Evolutionary conservation across 495 filamentous ascomycete genomes (phyloP).

Genomic region (Penicilliopsis zonata): DNA sequence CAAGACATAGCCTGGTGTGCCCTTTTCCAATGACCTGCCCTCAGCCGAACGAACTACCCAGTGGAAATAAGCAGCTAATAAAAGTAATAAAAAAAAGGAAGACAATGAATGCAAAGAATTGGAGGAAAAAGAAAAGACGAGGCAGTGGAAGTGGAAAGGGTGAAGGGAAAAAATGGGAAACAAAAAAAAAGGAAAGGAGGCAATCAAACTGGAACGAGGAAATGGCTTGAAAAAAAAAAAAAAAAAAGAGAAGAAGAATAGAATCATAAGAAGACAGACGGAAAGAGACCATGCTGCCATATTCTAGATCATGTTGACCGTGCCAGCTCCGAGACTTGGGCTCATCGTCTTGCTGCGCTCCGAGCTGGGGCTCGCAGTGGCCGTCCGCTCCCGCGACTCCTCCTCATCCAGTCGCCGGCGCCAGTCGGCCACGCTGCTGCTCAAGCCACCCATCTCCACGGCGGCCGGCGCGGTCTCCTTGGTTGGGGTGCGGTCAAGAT

Average conservation of each 20-base stretch:
- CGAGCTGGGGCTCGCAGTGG: conserved; percentile 3
- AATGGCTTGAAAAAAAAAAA: background rate
- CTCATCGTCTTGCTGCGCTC: conserved; percentile 18
- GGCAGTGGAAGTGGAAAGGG: background rate
- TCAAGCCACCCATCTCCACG: conserved; percentile 39
- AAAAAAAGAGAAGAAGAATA: background rate
- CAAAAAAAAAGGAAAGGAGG: background rate
- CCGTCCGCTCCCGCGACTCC: conserved; percentile 23
- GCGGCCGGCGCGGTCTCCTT: too few relatives aligned
- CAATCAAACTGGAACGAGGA: background rate
- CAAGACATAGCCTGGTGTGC: too few relatives aligned
- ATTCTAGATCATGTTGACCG: conserved; percentile 28
- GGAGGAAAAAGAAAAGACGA: background rate
- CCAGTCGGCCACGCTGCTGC: conserved; percentile 63
- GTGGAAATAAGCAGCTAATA: too few relatives aligned
- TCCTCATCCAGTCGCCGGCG: conserved; percentile 59
- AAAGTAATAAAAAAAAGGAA: background rate
- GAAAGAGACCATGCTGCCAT: too few relatives aligned
- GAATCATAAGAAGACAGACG: too few relatives aligned
- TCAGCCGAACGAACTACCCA: too few relatives aligned
- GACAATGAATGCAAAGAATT: background rate
- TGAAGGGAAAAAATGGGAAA: conserved; percentile 1
- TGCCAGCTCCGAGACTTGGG: conserved; percentile 8
- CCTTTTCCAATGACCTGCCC: too few relatives aligned
- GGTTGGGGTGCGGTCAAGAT: conserved; percentile 58